Evolutionary conservation across 1,139 yeast genomes (phyloP).

Genomic region (Zygoascus hellenicus): DNA sequence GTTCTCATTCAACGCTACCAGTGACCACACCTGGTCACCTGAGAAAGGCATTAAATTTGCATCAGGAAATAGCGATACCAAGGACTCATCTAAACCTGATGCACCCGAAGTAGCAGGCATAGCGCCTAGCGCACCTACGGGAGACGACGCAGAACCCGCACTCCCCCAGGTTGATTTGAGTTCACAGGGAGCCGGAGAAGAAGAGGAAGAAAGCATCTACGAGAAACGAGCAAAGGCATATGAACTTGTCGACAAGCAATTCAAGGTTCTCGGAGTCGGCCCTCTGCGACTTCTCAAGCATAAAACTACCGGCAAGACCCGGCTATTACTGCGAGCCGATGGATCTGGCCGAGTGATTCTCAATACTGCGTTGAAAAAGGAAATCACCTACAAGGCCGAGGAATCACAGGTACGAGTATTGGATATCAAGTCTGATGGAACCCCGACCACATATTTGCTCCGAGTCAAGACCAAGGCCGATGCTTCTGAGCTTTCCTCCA

Average conservation of each 20-base stretch:
- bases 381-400: conserved; percentile 41
- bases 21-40: conserved; percentile 31
- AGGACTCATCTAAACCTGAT: conserved; percentile 9
- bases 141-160: conserved; percentile 18
- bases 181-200: conserved; percentile 73
- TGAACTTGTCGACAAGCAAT: conserved; percentile 40
- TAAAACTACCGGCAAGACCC: conserved; percentile 51
- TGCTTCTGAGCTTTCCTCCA: conserved; percentile 55
- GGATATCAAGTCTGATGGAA: conserved; percentile 43
- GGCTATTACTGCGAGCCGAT: conserved; percentile 80
- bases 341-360: conserved; percentile 79
- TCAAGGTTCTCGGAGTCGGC: conserved; percentile 60
- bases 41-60: conserved; percentile 33
- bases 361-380: conserved; percentile 55
- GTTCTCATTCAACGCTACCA: conserved; percentile 13
- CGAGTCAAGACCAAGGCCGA: conserved; percentile 69
- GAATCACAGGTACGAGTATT: conserved; percentile 49
- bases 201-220: conserved; percentile 60
- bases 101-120: conserved; percentile 9
- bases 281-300: conserved; percentile 67
- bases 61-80: conserved; percentile 10
- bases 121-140: conserved; percentile 6
- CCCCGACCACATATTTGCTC: conserved; percentile 55
- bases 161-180: conserved; percentile 30
- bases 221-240: conserved; percentile 70